A percentile compares a stretch with the other conserved stretches of the same genome.
These are phyloP conservation scores for Aphanomyces invadans DNA, from an alignment of 352 stramenopile species.

Conservation along the genomic window DNA sequence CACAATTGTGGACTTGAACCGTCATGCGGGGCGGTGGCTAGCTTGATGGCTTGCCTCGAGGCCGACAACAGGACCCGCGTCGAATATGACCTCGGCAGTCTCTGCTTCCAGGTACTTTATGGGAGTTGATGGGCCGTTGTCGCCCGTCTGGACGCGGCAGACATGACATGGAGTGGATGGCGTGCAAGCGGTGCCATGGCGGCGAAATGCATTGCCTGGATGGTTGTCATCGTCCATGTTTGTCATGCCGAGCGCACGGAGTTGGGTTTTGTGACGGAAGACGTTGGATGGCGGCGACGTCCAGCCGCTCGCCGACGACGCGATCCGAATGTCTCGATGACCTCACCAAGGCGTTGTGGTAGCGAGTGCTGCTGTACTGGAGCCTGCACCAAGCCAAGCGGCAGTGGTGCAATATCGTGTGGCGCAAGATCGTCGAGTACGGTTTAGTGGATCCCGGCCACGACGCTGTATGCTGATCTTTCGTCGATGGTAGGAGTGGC, in stretches of 20 bases:
- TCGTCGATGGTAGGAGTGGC: conserved; percentile 35
- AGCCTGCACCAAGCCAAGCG: conserved; percentile 73
- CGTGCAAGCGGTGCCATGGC: no score
- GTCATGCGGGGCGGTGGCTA: no score
- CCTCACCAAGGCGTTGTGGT: background rate
- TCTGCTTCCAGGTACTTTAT: conserved; percentile 77
- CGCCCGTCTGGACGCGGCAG: background rate
- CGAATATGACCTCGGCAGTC: conserved; percentile 65
- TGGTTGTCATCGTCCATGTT: no score
- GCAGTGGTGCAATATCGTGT: conserved; percentile 63
- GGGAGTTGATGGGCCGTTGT: background rate
- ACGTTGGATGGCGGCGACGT: no score
- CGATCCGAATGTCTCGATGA: no score
- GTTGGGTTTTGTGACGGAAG: no score
- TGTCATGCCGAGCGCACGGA: no score
- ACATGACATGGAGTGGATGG: no score
- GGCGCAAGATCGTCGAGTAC: conserved; percentile 47
- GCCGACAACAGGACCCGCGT: background rate
- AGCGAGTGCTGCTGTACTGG: conserved; percentile 73
- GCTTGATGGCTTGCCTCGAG: background rate
- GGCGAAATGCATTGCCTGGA: no score
- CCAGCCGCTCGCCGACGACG: no score
- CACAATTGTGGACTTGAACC: no score
- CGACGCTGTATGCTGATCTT: conserved; percentile 39
- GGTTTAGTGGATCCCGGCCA: conserved; percentile 24